phyloP scores from a whole-genome alignment of 352 stramenopile species.

The Phytopythium boreale region DNA sequence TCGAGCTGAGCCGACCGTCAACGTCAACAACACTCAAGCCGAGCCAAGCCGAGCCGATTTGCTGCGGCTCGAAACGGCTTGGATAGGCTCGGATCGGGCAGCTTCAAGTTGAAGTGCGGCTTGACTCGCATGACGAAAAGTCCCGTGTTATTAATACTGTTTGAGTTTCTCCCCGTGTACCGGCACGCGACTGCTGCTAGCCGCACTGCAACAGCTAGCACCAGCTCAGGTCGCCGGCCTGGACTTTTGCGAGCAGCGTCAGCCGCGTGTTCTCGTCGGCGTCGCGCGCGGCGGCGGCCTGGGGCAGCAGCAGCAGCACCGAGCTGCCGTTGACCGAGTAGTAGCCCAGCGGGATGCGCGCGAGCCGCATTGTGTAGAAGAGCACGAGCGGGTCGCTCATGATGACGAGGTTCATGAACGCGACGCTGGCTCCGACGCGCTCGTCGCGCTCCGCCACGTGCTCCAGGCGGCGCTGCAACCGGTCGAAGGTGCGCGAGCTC shows the following conservation, averaged over 20 bases:
- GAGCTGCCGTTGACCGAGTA: not conserved
- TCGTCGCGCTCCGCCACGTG: constrained; percentile 17
- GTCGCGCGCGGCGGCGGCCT: not conserved
- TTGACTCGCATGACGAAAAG: not conserved
- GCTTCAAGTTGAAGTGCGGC: not conserved
- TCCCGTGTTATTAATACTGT: too few relatives aligned
- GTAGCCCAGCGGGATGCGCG: not conserved
- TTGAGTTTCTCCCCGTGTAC: too few relatives aligned
- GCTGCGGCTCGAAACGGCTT: not conserved
- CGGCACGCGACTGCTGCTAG: not conserved
- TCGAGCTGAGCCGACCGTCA: not conserved
- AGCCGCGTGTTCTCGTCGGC: not conserved
- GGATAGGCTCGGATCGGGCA: not conserved
- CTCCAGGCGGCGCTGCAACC: constrained; percentile 23
- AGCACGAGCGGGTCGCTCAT: constrained; percentile 41
- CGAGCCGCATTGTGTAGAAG: not conserved
- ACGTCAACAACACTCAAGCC: not conserved
- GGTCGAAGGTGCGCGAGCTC: constrained; percentile 8
- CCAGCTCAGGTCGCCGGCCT: not conserved
- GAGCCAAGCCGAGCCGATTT: not conserved
- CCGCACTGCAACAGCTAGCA: constrained; percentile 2
- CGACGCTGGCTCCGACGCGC: constrained; percentile 23
- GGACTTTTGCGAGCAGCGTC: not conserved
- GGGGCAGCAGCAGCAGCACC: not conserved
- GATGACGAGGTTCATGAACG: constrained; percentile 37